Evolutionary conservation across 2,329 filamentous ascomycete genomes (phyloP), one percentile per base, ranked within the genome.

Genomic region (Fusarium buharicum): DNA sequence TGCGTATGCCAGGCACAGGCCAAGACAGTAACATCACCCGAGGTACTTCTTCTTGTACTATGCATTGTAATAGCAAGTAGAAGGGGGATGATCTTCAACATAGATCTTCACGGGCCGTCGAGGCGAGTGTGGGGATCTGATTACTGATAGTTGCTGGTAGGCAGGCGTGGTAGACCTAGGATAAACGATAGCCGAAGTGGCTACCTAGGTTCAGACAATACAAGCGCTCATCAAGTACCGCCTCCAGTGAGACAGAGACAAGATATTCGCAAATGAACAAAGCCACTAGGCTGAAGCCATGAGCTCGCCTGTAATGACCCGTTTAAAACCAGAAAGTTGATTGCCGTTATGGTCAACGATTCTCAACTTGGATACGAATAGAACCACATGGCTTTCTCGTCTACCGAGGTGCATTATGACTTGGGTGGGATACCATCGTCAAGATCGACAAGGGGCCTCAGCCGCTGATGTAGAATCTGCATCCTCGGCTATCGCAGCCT

Each of bases 401-500:
- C 59, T 24, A 53, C 30, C 37, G 14, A 43, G 57, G 47, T 47
- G 51, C 66, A 66, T 66, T 64, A 54, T 16, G 41, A 22, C 3
- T 38, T 55, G 52, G 64, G 66, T 70, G 68, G 64, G 66, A 70
- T 55, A 70, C 55, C 60, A 50, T 45, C 48, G 40, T 56, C 55
- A 20, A 47, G 48, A 56, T 43, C 52, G 53, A 69, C 68, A 66
- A 70, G 68, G 68, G 64, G 39, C 47, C 37, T 44, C 31, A 59
- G 63, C 53, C 59, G 59, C 55, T 60, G 13, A 60, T 27, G 33
- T 34, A 38, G 27, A 54, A 60, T 14, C 45, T 60, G 41, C 27
- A 36, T 54, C n/a, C 58, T 70, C 67, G 67, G 66, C 44, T 69
- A 70, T 70, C 67, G 58, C 50, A 55, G 44, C 52, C 57, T 66